phyloP scores from a whole-genome alignment of 2,329 filamentous ascomycete genomes.

The Pezicula rhizophila region DNA sequence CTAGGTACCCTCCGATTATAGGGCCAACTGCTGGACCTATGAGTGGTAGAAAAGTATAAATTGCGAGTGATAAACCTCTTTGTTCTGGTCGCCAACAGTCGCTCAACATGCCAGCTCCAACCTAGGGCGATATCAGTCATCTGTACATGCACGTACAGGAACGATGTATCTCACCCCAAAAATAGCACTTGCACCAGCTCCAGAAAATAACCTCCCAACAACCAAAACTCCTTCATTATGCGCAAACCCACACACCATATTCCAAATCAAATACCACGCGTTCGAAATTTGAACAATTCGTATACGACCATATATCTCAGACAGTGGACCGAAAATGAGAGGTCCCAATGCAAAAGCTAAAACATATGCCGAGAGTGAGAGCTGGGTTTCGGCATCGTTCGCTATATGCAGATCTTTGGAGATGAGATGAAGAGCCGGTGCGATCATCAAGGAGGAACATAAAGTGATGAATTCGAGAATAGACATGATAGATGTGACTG shows the following conservation, averaged over 20 bases:
- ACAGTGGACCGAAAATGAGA: conserved; percentile 37
- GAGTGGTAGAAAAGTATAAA: conserved; percentile 27
- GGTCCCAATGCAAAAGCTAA: conserved; percentile 31
- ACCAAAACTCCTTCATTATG: conserved; percentile 34
- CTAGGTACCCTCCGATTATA: conserved; percentile 29
- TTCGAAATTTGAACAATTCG: conserved; percentile 37
- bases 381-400: too few species aligned
- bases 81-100: conserved; percentile 42
- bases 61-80: conserved; percentile 34
- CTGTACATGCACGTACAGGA: background rate
- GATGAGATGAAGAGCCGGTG: too few species aligned
- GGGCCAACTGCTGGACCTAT: conserved; percentile 27
- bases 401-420: too few species aligned
- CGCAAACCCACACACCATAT: conserved; percentile 38
- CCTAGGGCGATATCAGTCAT: conserved; percentile 18
- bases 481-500: too few species aligned
- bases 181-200: conserved; percentile 38
- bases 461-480: too few species aligned
- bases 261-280: conserved; percentile 45
- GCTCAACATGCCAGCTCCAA: conserved; percentile 39
- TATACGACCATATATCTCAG: conserved; percentile 36
- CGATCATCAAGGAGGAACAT: too few species aligned
- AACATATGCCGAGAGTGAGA: too few species aligned
- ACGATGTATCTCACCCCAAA: conserved; percentile 29
- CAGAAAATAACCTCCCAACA: conserved; percentile 36